A percentile compares a stretch with the other conserved stretches of the same genome.
phyloP scores from a whole-genome alignment of 2,329 filamentous ascomycete genomes.

The Aspergillus sp. region DNA sequence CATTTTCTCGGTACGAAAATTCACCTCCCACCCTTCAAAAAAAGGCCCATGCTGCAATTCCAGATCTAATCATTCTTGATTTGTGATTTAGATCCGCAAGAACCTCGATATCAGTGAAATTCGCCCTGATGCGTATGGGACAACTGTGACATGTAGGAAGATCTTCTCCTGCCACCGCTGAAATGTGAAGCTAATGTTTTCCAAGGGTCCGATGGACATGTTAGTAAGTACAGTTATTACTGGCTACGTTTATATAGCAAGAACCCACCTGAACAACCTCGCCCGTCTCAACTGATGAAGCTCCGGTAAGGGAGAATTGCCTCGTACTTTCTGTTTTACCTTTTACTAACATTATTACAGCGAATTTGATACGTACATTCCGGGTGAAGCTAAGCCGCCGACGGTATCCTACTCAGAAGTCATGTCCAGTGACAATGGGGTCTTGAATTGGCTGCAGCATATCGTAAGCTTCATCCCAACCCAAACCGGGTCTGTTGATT shows the following conservation, averaged over 20 bases:
- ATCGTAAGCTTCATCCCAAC: slow-evolving; percentile 47
- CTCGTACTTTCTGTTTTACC: neutral
- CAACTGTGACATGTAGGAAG: slow-evolving; percentile 54
- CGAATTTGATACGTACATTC: slow-evolving; percentile 42
- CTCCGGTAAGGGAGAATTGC: slow-evolving; percentile 19
- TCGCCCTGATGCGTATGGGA: slow-evolving; percentile 32
- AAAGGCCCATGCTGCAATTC: too few relatives aligned
- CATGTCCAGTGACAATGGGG: slow-evolving; percentile 56
- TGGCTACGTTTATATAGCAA: slow-evolving; percentile 57
- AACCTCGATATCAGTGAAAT: slow-evolving; percentile 43
- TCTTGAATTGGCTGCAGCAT: slow-evolving; percentile 62
- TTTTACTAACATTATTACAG: neutral
- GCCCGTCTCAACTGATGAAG: neutral
- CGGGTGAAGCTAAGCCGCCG: slow-evolving; percentile 52
- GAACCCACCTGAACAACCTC: slow-evolving; percentile 10
- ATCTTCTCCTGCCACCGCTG: neutral
- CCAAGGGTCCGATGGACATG: slow-evolving; percentile 68
- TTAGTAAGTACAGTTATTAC: slow-evolving; percentile 68
- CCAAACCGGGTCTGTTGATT: slow-evolving; percentile 1
- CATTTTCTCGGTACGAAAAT: slow-evolving; percentile 59
- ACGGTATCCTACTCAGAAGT: slow-evolving; percentile 61
- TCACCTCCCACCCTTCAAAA: neutral
- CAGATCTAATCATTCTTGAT: neutral
- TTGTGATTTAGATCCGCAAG: slow-evolving; percentile 44
- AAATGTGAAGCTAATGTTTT: slow-evolving; percentile 14